phyloP scores from a whole-genome alignment of 768 basidiomycete genomes.

The Aureoboletus auriporus region DNA sequence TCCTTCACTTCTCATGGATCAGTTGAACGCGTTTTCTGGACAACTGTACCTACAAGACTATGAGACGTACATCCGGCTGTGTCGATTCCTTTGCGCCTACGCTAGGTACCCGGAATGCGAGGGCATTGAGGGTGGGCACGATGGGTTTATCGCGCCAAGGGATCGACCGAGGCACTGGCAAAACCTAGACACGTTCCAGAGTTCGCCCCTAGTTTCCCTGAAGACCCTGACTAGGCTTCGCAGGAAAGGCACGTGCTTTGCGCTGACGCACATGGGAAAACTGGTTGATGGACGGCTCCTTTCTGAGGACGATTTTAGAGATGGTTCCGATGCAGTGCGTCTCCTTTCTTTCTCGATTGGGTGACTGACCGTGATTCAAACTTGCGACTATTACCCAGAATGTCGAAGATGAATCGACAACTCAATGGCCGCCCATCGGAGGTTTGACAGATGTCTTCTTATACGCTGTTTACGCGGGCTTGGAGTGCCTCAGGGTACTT shows the following conservation, averaged over 20 bases:
- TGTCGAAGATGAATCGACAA: too few relatives aligned
- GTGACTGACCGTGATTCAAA: too few relatives aligned
- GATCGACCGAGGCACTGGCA: neutral
- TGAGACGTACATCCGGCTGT: neutral
- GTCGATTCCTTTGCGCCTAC: neutral
- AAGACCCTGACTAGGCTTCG: constrained; percentile 20
- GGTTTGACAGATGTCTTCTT: too few relatives aligned
- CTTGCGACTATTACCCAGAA: too few relatives aligned
- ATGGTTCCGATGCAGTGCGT: neutral
- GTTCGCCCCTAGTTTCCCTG: constrained; percentile 29
- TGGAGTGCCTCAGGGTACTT: too few relatives aligned
- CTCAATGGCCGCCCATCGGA: too few relatives aligned
- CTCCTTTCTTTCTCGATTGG: neutral
- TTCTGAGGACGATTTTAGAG: constrained; percentile 19
- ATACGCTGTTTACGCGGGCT: too few relatives aligned
- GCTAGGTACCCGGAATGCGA: neutral
- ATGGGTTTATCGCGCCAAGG: neutral
- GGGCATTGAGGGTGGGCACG: neutral
- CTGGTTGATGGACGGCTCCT: constrained; percentile 28
- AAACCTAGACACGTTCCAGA: constrained; percentile 24
- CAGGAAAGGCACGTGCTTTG: constrained; percentile 36
- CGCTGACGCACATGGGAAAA: constrained; percentile 38
- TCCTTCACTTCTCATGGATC: neutral
- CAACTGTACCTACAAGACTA: constrained; percentile 2
- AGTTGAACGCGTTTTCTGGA: neutral